A percentile compares a stretch with the other conserved stretches of the same genome.
Evolutionary conservation across 2,329 filamentous ascomycete genomes (phyloP).

Genomic region (Didymella pinodella): DNA sequence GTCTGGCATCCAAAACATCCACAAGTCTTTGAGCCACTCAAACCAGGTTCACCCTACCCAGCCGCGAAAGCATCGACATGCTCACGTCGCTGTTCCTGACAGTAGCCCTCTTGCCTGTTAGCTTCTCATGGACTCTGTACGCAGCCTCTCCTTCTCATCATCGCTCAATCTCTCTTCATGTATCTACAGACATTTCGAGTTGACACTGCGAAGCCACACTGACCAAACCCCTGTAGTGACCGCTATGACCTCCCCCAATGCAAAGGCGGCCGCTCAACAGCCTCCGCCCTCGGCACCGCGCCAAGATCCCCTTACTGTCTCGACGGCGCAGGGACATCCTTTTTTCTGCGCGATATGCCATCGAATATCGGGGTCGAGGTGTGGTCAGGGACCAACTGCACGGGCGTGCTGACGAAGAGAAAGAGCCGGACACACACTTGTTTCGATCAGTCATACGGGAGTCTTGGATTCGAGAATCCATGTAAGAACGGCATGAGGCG

Average conservation of each 20-base stretch:
- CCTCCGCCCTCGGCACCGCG: background rate
- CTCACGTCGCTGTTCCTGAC: too few relatives aligned
- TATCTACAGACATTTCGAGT: too few relatives aligned
- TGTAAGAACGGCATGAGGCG: background rate
- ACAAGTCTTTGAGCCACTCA: too few relatives aligned
- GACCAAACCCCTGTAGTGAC: background rate
- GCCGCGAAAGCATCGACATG: too few relatives aligned
- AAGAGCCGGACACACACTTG: constrained; percentile 2
- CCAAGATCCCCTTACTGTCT: background rate
- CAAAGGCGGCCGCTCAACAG: background rate
- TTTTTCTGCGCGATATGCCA: constrained; percentile 5
- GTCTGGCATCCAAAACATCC: too few relatives aligned
- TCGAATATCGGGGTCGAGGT: background rate
- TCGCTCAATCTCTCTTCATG: background rate
- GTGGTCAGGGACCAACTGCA: background rate
- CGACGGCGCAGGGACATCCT: background rate
- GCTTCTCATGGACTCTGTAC: constrained; percentile 4
- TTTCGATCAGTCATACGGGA: background rate
- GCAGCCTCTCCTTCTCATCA: background rate
- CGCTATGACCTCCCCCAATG: background rate
- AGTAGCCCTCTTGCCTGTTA: background rate
- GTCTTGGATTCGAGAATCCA: background rate
- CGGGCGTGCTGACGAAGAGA: background rate
- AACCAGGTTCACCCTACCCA: too few relatives aligned
- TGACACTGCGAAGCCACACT: background rate